Evolutionary conservation across 2,329 filamentous ascomycete species (phyloP).

Genomic region (Boeremia exigua): DNA sequence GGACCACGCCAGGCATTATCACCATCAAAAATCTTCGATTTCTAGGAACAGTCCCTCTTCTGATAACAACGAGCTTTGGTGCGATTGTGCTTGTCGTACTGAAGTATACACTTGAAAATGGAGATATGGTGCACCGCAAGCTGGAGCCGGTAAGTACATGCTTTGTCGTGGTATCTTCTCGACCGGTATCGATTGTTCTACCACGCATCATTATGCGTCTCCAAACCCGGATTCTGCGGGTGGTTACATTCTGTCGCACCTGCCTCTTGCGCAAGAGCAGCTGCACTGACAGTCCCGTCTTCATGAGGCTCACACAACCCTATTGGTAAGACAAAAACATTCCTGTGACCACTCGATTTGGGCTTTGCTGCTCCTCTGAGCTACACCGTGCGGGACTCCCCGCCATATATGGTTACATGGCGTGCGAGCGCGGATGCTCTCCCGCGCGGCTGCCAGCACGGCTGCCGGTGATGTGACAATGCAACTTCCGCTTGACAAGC

Average conservation of each 20-base stretch:
- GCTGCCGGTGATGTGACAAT: not conserved
- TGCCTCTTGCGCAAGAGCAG: constrained; percentile 2
- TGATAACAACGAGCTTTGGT: too few relatives aligned
- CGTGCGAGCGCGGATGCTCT: not conserved
- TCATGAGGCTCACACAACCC: not conserved
- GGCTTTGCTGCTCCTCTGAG: not conserved
- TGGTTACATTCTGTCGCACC: not conserved
- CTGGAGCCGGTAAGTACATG: too few relatives aligned
- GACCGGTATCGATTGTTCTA: not conserved
- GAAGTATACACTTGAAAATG: too few relatives aligned
- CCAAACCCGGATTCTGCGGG: not conserved
- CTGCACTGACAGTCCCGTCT: not conserved
- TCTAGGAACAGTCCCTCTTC: too few relatives aligned
- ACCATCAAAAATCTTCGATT: too few relatives aligned
- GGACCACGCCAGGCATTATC: too few relatives aligned
- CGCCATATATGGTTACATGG: constrained; percentile 1
- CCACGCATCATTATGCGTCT: not conserved
- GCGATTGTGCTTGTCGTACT: too few relatives aligned
- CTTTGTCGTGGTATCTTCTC: too few relatives aligned
- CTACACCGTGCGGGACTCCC: not conserved
- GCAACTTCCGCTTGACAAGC: not conserved
- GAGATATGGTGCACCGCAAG: too few relatives aligned
- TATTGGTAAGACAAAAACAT: constrained; percentile 4
- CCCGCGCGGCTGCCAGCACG: constrained; percentile 3
- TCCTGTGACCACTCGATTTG: not conserved